A percentile compares a stretch with the other conserved stretches of the same genome.
phyloP scores from a whole-genome alignment of 192 early-diverging fungal genomes.

The Backusella macrospora region DNA sequence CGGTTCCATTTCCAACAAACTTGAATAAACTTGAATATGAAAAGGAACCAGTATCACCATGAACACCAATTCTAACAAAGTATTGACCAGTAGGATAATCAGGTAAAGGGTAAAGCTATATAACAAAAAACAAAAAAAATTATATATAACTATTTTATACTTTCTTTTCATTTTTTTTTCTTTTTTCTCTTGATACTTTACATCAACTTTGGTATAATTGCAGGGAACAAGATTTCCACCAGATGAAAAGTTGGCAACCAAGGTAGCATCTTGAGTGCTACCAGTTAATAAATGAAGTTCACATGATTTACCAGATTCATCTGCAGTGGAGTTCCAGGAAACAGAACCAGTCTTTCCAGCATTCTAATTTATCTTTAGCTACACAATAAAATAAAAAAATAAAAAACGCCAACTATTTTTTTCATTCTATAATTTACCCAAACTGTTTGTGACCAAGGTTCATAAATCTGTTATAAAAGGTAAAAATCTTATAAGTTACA shows the following conservation, averaged over 20 bases:
- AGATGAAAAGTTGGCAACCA: conserved; percentile 35
- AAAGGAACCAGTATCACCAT: neutral
- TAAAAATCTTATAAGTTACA: too few relatives aligned
- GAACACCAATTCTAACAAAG: conserved; percentile 34
- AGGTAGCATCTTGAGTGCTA: conserved; percentile 27
- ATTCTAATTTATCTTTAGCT: conserved; percentile 7
- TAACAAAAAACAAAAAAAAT: neutral
- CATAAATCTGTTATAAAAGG: neutral
- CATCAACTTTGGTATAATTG: conserved; percentile 22
- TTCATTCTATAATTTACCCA: too few relatives aligned
- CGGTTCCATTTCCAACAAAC: conserved; percentile 34
- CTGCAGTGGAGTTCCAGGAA: conserved; percentile 23
- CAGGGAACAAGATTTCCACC: conserved; percentile 21
- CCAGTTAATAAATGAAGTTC: conserved; percentile 34
- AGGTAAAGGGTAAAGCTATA: conserved; percentile 23
- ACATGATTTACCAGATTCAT: conserved; percentile 19
- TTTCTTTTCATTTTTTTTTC: neutral
- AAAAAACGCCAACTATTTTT: too few relatives aligned
- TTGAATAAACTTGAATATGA: conserved; percentile 36
- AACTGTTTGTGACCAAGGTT: conserved; percentile 12
- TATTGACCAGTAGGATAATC: conserved; percentile 34
- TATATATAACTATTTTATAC: neutral
- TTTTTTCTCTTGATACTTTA: neutral
- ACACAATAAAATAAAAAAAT: too few relatives aligned
- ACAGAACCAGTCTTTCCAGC: conserved; percentile 25